Base-by-base conservation (phyloP, 805 yeast species). In the Pichia kluyveri region DNA sequence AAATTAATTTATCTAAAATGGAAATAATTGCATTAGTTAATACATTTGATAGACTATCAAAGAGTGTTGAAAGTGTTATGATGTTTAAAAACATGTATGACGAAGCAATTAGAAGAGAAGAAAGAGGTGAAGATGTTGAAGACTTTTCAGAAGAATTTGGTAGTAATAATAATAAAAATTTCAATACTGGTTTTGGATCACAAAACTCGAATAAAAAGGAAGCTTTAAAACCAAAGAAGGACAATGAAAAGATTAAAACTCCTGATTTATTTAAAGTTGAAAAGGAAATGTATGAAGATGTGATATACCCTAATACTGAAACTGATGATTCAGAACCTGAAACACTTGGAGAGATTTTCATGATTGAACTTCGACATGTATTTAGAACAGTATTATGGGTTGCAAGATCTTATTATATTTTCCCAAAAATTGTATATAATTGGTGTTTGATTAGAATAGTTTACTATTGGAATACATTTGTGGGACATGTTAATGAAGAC, bases 1-100 rank as follows among this genome's bases (percentile, higher is more conserved):
- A 54, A 26, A 66, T 71, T 42, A 76, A 76, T 28, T 76, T 84
- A 41, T 72, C 80, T 50, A 76, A 73, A 48, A 80, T 86, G 51
- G 99, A 93, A 68, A 69, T 93, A 50, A 91, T 91, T 45, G 95
- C 96, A 1, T 75, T 93, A 54, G 70, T 93, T 58, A 93, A 93
- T 69, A 91, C 98, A 0, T 88, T 88, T 67, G 96, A 90, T 60
- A 77, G 98, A 57, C 73, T 93, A 49, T 85, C 96, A 4, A 88
- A 88, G 68, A 84, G 96, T 34, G 72, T 93, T 30, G 76, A 73
- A 49, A 79, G 95, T 28, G 81, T 90, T 44, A 78, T 78, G 52
- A 76, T 79, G 56, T 93, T 93, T 67, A 83, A 80, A 60, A 58
- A 58, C 31, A 58, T 83, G 67, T 82, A 80, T 58, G 66, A 66